Conservation (phyloP, 164 flowering plant species). For the Saururus chinensis region DNA sequence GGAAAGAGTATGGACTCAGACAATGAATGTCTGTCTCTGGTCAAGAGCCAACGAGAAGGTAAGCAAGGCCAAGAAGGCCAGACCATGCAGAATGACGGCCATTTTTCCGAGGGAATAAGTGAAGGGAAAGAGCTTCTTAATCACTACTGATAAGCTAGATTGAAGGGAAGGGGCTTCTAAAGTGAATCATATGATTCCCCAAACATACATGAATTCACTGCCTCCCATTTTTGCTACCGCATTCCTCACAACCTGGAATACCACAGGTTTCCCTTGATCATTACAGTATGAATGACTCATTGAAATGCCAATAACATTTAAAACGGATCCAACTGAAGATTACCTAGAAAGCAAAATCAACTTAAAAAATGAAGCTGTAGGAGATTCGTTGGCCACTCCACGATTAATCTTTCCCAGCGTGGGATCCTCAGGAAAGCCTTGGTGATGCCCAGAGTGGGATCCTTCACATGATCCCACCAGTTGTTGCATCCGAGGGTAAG, state of each 20-base stretch:
- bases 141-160: too few species aligned
- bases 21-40: too few species aligned
- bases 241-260: conserved; percentile 85
- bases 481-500: too few species aligned
- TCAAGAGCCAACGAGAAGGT: too few species aligned
- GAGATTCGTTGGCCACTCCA: conserved; percentile 81
- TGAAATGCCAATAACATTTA: conserved; percentile 1
- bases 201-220: conserved; percentile 51
- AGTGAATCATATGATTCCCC: not conserved
- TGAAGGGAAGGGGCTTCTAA: too few species aligned
- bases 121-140: too few species aligned
- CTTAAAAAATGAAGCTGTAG: not conserved
- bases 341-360: not conserved
- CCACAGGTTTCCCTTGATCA: conserved; percentile 93
- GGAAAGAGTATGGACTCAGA: too few species aligned
- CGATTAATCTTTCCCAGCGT: conserved; percentile 85
- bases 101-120: too few species aligned
- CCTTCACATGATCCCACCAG: conserved; percentile 75
- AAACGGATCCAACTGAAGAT: not conserved
- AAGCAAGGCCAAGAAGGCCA: too few species aligned
- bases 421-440: conserved; percentile 87
- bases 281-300: conserved; percentile 98
- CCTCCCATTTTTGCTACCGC: conserved; percentile 88
- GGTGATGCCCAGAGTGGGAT: too few species aligned
- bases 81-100: too few species aligned